These are phyloP conservation scores for Microbotryum saponariae DNA, from an alignment of 1,284 basidiomycete species.

Conservation along the genomic window DNA sequence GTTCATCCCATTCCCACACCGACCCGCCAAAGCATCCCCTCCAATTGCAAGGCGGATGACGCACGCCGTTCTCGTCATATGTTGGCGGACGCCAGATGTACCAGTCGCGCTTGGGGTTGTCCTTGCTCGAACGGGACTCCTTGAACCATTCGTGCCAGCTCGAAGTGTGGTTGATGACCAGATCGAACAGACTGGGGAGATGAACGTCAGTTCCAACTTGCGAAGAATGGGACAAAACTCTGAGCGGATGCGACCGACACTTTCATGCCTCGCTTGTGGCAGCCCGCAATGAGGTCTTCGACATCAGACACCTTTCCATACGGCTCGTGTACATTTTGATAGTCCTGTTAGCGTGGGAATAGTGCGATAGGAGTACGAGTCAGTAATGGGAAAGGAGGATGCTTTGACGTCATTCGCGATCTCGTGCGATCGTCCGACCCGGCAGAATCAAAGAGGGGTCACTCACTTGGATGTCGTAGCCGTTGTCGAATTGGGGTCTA, in stretches of 20 bases:
- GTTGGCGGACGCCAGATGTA: constrained; percentile 9
- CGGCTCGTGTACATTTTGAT: constrained; percentile 59
- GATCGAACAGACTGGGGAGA: constrained; percentile 53
- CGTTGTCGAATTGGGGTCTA: background rate
- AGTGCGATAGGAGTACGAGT: no score
- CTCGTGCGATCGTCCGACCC: no score
- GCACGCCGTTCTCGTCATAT: constrained; percentile 43
- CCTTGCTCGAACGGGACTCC: constrained; percentile 55
- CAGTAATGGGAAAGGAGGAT: no score
- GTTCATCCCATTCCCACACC: constrained; percentile 64
- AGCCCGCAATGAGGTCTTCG: constrained; percentile 55
- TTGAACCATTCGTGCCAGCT: constrained; percentile 69
- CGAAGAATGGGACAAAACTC: background rate
- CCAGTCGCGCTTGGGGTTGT: constrained; percentile 59
- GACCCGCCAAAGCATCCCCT: constrained; percentile 59
- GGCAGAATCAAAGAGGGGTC: no score
- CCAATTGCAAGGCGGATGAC: constrained; percentile 66
- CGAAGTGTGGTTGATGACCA: constrained; percentile 73
- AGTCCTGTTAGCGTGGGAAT: constrained; percentile 47
- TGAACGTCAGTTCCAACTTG: background rate
- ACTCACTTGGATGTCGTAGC: constrained; percentile 7
- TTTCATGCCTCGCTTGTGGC: constrained; percentile 61
- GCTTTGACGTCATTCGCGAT: no score
- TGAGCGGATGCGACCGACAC: background rate
- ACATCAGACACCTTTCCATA: constrained; percentile 67